These are phyloP conservation scores for Pelargonium fulgidum DNA, from an alignment of 441 rosid species.

Conservation along the genomic window DNA sequence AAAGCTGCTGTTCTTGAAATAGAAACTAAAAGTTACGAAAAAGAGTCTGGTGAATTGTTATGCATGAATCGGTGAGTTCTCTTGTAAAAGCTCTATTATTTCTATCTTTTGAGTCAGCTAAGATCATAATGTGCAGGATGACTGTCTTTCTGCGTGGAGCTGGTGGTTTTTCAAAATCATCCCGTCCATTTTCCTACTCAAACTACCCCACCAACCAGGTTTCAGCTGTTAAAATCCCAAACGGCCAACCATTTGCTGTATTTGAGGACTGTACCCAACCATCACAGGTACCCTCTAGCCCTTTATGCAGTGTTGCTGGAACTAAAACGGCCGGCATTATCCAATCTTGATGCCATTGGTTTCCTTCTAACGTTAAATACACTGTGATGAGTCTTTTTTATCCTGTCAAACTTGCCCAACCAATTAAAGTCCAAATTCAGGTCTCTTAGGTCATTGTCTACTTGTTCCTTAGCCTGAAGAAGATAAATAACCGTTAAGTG, in stretches of 20 bases:
- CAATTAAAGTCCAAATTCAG: no score
- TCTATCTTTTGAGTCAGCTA: slow-evolving; percentile 13
- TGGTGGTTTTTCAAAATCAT: slow-evolving; percentile 79
- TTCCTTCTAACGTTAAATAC: neutral
- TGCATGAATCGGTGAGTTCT: slow-evolving; percentile 68
- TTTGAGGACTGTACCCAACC: slow-evolving; percentile 64
- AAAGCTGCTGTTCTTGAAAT: slow-evolving; percentile 82
- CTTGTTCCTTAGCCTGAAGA: no score
- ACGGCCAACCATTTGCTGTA: slow-evolving; percentile 47
- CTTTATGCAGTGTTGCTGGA: neutral
- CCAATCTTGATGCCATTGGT: neutral
- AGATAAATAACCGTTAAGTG: no score
- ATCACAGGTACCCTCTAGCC: slow-evolving; percentile 50
- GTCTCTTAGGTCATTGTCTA: no score
- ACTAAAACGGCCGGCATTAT: neutral
- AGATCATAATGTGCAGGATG: slow-evolving; percentile 38
- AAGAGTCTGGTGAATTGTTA: slow-evolving; percentile 61
- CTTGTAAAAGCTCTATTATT: slow-evolving; percentile 12
- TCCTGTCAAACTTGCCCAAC: no score
- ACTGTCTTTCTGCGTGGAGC: slow-evolving; percentile 68
- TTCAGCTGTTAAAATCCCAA: slow-evolving; percentile 56
- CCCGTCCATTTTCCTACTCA: slow-evolving; percentile 61
- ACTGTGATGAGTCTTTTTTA: neutral
- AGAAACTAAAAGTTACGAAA: slow-evolving; percentile 67
- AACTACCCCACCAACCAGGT: slow-evolving; percentile 57